Percentiles rank a stretch among this genome's conserved stretches.
Conservation (phyloP, 129 eudicot species). For the Artemisia argyi region DNA sequence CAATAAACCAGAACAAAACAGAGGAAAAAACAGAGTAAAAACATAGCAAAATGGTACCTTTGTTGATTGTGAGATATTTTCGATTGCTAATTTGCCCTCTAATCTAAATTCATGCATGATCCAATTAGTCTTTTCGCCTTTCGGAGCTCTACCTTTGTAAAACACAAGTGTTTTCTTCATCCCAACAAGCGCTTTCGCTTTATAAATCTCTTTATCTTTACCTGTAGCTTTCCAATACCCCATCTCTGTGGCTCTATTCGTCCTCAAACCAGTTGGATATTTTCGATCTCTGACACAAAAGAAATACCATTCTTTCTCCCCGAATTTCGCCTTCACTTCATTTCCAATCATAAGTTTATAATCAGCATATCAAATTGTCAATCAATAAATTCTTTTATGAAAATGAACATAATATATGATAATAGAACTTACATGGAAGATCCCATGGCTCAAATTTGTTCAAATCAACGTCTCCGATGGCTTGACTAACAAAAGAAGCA, state of each 20-base stretch:
- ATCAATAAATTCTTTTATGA: no score
- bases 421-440: slow-evolving; percentile 59
- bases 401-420: no score
- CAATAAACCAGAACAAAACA: background rate
- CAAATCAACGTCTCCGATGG: slow-evolving; percentile 79
- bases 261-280: slow-evolving; percentile 71
- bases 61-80: slow-evolving; percentile 38
- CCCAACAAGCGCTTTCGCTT: slow-evolving; percentile 46
- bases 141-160: slow-evolving; percentile 71
- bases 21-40: slow-evolving; percentile 10
- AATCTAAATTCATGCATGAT: slow-evolving; percentile 78
- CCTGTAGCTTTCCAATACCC: slow-evolving; percentile 92
- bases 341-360: background rate
- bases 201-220: slow-evolving; percentile 66
- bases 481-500: slow-evolving; percentile 42
- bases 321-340: slow-evolving; percentile 76
- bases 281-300: slow-evolving; percentile 76
- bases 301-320: slow-evolving; percentile 93
- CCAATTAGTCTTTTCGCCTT: slow-evolving; percentile 73
- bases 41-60: slow-evolving; percentile 40
- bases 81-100: slow-evolving; percentile 40
- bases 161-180: slow-evolving; percentile 80
- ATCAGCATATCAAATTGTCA: slow-evolving; percentile 5
- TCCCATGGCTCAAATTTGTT: slow-evolving; percentile 95
- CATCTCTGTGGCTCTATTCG: slow-evolving; percentile 65